These are phyloP conservation scores for Polytrichum formosum DNA, from an alignment of 225 moss, liverwort and hornwort species.

Conservation along the genomic window DNA sequence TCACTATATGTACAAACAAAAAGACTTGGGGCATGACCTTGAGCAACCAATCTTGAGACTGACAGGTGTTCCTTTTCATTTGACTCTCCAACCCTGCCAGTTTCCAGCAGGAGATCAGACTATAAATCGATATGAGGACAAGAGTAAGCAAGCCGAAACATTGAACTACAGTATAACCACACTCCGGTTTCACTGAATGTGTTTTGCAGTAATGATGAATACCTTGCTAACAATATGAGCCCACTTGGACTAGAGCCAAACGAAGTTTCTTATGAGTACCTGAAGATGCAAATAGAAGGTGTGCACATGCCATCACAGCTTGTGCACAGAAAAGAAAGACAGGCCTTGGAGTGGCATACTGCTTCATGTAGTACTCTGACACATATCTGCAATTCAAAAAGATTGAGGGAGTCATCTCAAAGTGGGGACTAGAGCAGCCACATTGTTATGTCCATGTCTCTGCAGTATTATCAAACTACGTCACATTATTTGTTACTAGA, in stretches of 20 bases:
- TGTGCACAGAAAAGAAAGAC: conserved; percentile 84
- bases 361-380: conserved; percentile 91
- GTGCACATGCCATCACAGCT: conserved; percentile 84
- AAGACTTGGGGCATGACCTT: neutral
- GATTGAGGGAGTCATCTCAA: neutral
- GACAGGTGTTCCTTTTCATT: neutral
- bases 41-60: neutral
- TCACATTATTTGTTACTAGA: no score
- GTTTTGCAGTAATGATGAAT: no score
- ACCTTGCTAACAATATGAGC: no score
- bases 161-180: no score
- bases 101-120: neutral
- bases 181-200: no score
- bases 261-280: conserved; percentile 29
- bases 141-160: neutral
- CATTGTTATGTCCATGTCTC: no score
- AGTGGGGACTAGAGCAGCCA: neutral
- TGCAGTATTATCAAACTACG: no score
- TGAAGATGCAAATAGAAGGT: conserved; percentile 90
- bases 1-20: no score
- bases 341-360: conserved; percentile 84
- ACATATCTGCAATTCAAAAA: conserved; percentile 54
- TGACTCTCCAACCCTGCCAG: neutral
- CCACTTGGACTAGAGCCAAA: no score
- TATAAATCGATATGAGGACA: neutral